Percentiles rank a stretch among this genome's conserved stretches.
Conservation (phyloP, 768 basidiomycete species). For the Chalciporus pseudorubinellus region DNA sequence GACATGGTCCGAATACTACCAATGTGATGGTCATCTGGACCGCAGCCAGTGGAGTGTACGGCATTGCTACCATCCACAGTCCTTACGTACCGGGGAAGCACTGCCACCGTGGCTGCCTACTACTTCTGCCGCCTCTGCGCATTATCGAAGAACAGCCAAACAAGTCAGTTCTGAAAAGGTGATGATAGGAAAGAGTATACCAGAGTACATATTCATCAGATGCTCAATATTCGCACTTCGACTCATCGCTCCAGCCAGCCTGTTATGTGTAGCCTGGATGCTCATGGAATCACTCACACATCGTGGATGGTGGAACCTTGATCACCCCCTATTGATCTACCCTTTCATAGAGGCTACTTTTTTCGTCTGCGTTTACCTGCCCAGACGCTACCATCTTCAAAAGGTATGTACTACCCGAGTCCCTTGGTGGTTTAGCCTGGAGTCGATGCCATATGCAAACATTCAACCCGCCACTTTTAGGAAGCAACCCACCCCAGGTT, state of each 20-base stretch:
- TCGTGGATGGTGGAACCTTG: conserved; percentile 5
- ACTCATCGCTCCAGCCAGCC: conserved; percentile 49
- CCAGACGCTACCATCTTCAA: conserved; percentile 46
- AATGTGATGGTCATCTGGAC: too few species aligned
- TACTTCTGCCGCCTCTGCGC: too few species aligned
- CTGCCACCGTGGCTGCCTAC: too few species aligned
- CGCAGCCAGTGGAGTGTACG: too few species aligned
- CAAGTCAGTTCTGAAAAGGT: neutral
- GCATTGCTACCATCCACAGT: too few species aligned
- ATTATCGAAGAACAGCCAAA: too few species aligned
- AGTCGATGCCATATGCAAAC: neutral
- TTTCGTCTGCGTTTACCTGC: conserved; percentile 48
- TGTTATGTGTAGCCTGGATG: conserved; percentile 35
- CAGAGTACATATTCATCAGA: conserved; percentile 56
- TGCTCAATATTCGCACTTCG: conserved; percentile 44
- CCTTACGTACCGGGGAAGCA: too few species aligned
- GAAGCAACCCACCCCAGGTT: conserved; percentile 37
- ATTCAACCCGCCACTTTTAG: conserved; percentile 17
- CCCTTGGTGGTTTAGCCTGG: neutral
- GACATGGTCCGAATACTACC: too few species aligned
- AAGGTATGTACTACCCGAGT: conserved; percentile 31
- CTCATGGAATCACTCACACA: neutral
- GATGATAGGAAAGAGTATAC: conserved; percentile 48
- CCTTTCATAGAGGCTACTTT: conserved; percentile 48
- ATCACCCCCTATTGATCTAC: conserved; percentile 24